A percentile compares a stretch with the other conserved stretches of the same genome.
Conservation (phyloP, 495 filamentous ascomycete species). For the Ramalina intermedia region DNA sequence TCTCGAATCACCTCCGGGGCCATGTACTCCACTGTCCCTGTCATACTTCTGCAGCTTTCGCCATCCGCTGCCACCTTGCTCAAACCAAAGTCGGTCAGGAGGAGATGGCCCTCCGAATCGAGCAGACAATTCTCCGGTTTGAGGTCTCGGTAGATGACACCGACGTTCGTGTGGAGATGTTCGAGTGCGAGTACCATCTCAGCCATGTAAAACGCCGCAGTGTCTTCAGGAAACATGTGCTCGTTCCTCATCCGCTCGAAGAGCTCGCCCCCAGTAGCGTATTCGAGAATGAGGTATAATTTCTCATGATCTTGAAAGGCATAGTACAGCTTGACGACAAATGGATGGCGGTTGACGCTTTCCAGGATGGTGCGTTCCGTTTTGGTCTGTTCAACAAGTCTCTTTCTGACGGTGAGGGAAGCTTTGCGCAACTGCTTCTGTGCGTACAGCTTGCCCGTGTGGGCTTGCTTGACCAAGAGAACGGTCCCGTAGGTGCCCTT, state of each 20-base stretch:
- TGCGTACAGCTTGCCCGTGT: conserved; percentile 80
- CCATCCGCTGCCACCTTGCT: conserved; percentile 84
- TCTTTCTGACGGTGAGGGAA: conserved; percentile 80
- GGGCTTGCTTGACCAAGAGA: conserved; percentile 71
- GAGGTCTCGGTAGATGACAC: conserved; percentile 90
- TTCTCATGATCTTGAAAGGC: conserved; percentile 98
- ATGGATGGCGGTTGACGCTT: conserved; percentile 87
- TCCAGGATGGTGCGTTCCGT: conserved; percentile 90
- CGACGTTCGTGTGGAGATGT: conserved; percentile 79
- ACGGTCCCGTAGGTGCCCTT: conserved; percentile 95
- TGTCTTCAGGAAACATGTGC: conserved; percentile 79
- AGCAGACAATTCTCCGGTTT: conserved; percentile 97
- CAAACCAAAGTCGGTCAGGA: conserved; percentile 92
- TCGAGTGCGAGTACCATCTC: conserved; percentile 90
- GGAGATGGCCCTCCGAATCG: conserved; percentile 77
- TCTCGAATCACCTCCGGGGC: conserved; percentile 84
- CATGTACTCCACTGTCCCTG: conserved; percentile 97
- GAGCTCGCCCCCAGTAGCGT: conserved; percentile 92
- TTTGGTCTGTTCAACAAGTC: conserved; percentile 88
- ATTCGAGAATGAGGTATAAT: conserved; percentile 93
- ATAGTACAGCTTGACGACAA: conserved; percentile 94
- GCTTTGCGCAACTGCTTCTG: conserved; percentile 99
- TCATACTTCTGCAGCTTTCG: conserved; percentile 70
- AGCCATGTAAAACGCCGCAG: conserved; percentile 92
- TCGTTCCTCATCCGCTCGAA: conserved; percentile 82